These are phyloP conservation scores for Gleditsia sinensis DNA, from an alignment of 306 rosid genomes.

Conservation along the genomic window DNA sequence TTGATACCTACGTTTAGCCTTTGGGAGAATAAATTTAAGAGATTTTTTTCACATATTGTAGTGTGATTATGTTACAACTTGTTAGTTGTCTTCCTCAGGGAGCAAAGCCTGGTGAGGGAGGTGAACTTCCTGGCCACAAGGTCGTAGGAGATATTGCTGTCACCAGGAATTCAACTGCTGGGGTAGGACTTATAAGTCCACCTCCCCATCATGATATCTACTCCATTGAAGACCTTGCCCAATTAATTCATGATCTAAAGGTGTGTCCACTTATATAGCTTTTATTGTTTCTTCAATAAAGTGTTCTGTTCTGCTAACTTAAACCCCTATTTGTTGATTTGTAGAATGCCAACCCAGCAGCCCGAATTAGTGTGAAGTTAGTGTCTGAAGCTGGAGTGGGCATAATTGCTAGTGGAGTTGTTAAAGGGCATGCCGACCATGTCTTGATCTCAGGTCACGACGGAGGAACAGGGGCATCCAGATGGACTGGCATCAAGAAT, in stretches of 20 bases:
- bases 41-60: slow-evolving; percentile 20
- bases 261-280: slow-evolving; percentile 42
- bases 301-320: not conserved
- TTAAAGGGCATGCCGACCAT: slow-evolving; percentile 98
- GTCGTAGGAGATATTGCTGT: slow-evolving; percentile 92
- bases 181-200: slow-evolving; percentile 99
- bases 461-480: slow-evolving; percentile 99
- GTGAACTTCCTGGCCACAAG: slow-evolving; percentile 99
- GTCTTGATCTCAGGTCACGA: slow-evolving; percentile 96
- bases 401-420: slow-evolving; percentile 99
- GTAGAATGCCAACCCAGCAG: slow-evolving; percentile 77
- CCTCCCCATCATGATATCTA: slow-evolving; percentile 99
- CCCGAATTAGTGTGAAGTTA: slow-evolving; percentile 95
- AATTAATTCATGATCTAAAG: slow-evolving; percentile 93
- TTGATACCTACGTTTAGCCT: slow-evolving; percentile 49
- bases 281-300: slow-evolving; percentile 2
- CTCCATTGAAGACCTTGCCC: slow-evolving; percentile 98
- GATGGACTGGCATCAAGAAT: slow-evolving; percentile 99
- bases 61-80: slow-evolving; percentile 36
- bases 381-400: slow-evolving; percentile 99
- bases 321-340: slow-evolving; percentile 31
- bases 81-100: slow-evolving; percentile 60
- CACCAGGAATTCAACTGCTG: slow-evolving; percentile 96
- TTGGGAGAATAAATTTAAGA: slow-evolving; percentile 45
- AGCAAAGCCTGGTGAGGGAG: slow-evolving; percentile 99